Conservation (phyloP, 2,329 filamentous ascomycete species). For the Curvularia verruculosa region DNA sequence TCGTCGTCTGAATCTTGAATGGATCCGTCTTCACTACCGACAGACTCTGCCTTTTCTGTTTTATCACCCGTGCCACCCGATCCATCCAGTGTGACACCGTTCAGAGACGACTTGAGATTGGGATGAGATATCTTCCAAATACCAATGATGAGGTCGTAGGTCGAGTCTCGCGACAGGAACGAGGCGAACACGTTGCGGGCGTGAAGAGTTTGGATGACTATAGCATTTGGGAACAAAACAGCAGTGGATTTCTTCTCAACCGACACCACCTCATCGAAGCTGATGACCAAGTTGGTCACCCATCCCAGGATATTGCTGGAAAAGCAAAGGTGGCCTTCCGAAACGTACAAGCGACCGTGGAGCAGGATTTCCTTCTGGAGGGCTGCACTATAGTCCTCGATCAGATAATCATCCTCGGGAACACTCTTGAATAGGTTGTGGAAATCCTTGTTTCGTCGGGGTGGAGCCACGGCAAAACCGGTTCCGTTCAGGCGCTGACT, state of each 20-base stretch:
- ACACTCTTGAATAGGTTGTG: slow-evolving; percentile 94
- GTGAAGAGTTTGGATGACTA: slow-evolving; percentile 94
- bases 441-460: slow-evolving; percentile 95
- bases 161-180: slow-evolving; percentile 91
- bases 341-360: slow-evolving; percentile 92
- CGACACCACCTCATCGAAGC: slow-evolving; percentile 96
- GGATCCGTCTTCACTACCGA: slow-evolving; percentile 51
- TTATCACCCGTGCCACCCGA: slow-evolving; percentile 76
- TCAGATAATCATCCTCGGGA: slow-evolving; percentile 95
- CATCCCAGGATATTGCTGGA: slow-evolving; percentile 98
- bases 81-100: slow-evolving; percentile 82
- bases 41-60: slow-evolving; percentile 81
- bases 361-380: slow-evolving; percentile 93
- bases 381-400: slow-evolving; percentile 98
- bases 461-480: slow-evolving; percentile 94
- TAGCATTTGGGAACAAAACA: slow-evolving; percentile 93
- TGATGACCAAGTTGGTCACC: slow-evolving; percentile 97
- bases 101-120: slow-evolving; percentile 85
- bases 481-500: slow-evolving; percentile 86
- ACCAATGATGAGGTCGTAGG: slow-evolving; percentile 94
- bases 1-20: slow-evolving; percentile 76
- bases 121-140: slow-evolving; percentile 99
- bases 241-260: slow-evolving; percentile 97
- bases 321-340: slow-evolving; percentile 96
- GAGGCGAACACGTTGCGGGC: slow-evolving; percentile 96